phyloP scores from a whole-genome alignment of 129 eudicot genomes.

The Chrysanthemum lavandulifolium region DNA sequence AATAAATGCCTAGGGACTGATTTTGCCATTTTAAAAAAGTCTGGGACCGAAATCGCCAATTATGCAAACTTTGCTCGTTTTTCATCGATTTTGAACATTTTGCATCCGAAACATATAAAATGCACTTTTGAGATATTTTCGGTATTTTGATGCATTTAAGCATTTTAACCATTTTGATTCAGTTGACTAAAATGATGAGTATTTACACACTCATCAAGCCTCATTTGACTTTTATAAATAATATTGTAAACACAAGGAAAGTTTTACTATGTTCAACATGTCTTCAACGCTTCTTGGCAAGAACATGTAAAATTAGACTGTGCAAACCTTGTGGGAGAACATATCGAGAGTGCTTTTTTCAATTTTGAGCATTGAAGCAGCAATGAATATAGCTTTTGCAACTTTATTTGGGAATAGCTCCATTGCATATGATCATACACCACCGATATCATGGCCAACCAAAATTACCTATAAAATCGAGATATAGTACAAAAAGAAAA shows the following conservation, averaged over 20 bases:
- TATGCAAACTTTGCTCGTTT: too few species aligned
- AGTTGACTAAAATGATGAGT: too few species aligned
- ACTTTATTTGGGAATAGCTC: constrained; percentile 68
- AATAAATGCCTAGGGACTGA: too few species aligned
- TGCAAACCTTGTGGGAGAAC: constrained; percentile 81
- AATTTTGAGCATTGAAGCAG: constrained; percentile 79
- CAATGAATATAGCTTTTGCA: constrained; percentile 78
- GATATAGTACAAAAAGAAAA: neutral
- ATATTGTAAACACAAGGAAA: neutral
- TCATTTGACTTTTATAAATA: neutral
- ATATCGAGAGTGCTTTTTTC: constrained; percentile 88
- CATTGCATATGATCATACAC: constrained; percentile 92
- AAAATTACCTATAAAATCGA: constrained; percentile 66
- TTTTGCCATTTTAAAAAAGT: too few species aligned
- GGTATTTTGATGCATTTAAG: too few species aligned
- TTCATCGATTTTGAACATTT: too few species aligned
- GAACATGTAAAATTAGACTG: neutral
- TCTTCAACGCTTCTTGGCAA: too few species aligned
- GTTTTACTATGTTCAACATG: neutral
- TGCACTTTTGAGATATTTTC: too few species aligned
- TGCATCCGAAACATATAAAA: too few species aligned
- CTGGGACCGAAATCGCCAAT: too few species aligned
- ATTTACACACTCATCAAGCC: too few species aligned
- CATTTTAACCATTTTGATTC: too few species aligned
- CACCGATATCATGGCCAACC: constrained; percentile 97